Evolutionary conservation across 2,329 filamentous ascomycete genomes (phyloP), one percentile per base, ranked within the genome.

Genomic region (Alternaria arborescens): DNA sequence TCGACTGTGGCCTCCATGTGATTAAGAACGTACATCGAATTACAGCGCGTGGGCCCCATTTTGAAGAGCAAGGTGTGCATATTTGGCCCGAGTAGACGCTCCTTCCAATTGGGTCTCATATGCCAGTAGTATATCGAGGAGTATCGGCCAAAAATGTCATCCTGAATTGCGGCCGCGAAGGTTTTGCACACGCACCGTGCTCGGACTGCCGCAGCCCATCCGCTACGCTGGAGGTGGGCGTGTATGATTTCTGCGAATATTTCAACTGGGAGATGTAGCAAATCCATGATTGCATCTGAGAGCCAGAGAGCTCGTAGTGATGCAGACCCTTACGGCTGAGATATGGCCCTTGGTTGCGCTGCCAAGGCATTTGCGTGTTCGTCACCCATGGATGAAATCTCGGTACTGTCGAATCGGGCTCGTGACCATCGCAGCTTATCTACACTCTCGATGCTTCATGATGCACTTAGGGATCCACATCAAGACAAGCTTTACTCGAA

Each of bases 41-140:
- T 20, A 18, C 28, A 50, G 28, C 46, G 46, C 11, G 26, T 34
- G 28, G 26, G 28, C 11, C 28, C 18, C 46, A 50, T 30, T 30
- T 50, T 36, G 46, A 20, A 50, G 46, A 50, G 46, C 8, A 50
- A 4, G n/a, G 46, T 50, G 46, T 50, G 28, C 30, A 36, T 36
- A n/a, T 50, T 50, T 36, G 46, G 28, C 20, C 18, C 28, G 8
- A 50, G 46, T 32, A 50, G 28, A 34, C 46, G 46, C 18, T 50
- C 10, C 14, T 34, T 32, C 12, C 46, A n/a, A 11, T 32, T 28
- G 12, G 20, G n/a, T 20, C 28, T 50, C 18, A 50, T 34, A 28
- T 18, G 14, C 18, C 28, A 18, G 46, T 34, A 50, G n/a, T 20
- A 32, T 16, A 8, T 22, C 20, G 46, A 28, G 26, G 28, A 30